Evolutionary conservation across 2,329 filamentous ascomycete genomes (phyloP).

Genomic region (Pezicula carpinea): DNA sequence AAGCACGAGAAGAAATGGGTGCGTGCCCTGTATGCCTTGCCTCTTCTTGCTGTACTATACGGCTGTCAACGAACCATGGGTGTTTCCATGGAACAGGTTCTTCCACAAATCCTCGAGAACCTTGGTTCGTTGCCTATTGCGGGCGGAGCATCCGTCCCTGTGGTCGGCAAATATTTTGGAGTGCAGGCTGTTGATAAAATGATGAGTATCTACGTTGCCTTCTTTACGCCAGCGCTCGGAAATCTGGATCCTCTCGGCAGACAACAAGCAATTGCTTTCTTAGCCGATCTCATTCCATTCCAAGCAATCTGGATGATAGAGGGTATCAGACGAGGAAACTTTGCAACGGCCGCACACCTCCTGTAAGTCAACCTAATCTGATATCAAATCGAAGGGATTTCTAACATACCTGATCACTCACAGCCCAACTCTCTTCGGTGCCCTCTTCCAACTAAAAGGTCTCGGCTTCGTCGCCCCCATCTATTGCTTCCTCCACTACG

Average conservation of each 20-base stretch:
- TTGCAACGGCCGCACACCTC: conserved; percentile 19
- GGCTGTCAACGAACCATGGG: conserved; percentile 13
- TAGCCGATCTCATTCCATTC: conserved; percentile 23
- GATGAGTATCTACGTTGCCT: conserved; percentile 13
- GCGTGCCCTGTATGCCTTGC: conserved; percentile 20
- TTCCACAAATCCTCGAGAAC: conserved; percentile 1
- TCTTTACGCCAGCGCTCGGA: conserved; percentile 18
- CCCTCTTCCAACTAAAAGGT: conserved; percentile 25
- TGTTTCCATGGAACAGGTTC: conserved; percentile 1
- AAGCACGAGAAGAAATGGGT: conserved; percentile 22
- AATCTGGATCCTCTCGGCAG: conserved; percentile 10
- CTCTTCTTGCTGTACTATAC: conserved; percentile 13
- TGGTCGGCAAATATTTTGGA: conserved; percentile 14
- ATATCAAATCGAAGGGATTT: neutral
- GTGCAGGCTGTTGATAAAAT: conserved; percentile 13
- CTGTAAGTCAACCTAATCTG: conserved; percentile 11
- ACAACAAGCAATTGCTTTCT: conserved; percentile 22
- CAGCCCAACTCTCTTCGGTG: conserved; percentile 22
- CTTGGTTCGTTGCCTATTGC: neutral
- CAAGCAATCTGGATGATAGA: conserved; percentile 28
- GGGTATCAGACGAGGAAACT: conserved; percentile 23
- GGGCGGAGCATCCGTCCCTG: conserved; percentile 3
- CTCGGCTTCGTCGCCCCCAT: conserved; percentile 29
- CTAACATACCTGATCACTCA: conserved; percentile 7
- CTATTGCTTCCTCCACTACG: conserved; percentile 34